Evolutionary conservation across 768 basidiomycete genomes (phyloP), one percentile per base, ranked within the genome.

Genomic region (Pisolithus microcarpus): DNA sequence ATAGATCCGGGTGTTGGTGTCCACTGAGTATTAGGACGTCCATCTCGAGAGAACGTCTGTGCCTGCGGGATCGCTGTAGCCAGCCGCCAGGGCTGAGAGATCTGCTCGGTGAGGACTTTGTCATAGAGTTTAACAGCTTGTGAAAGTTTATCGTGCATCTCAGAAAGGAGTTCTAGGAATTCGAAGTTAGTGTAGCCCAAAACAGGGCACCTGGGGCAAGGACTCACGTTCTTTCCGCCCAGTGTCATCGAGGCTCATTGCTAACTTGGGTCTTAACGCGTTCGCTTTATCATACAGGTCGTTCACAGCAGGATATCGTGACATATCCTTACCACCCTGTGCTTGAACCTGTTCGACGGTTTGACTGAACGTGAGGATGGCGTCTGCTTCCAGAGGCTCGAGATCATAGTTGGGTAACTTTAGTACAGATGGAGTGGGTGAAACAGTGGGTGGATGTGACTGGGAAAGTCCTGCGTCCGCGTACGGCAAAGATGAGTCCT

Each of bases 61-160:
- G 43, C 24, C 19, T 53, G 60, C 48, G 62, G 63, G 4, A 52
- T 44, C 37, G 65, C 52, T 13, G 63, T 49, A 30, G 43, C 43
- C 39, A 55, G 65, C 38, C 80, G 72, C 83, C 86, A 87, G 1
- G 86, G 86, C 38, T 80, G 82, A 2, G 84, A 75, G 10, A 93
- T 75, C 62, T 94, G 89, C 56, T 89, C 79, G 23, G 92, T 92
- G 39, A 95, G 72, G 19, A 96, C 72, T 49, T 85, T 80, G 57
- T 97, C 94, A 63, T 97, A 98, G 4, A 96, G 71, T 62, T 87
- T 86, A 42, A 97, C 91, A 0, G 91, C 92, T 65, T 95, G 82
- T 0, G 91, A 88, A 9, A 99, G 68, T 67, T 97, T 95, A 43
- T 87, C 85, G 59, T 97, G 88, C 92, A 98, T 97, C 45, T 97